phyloP scores from a whole-genome alignment of 2,329 filamentous ascomycete species.

The Penicillium sp. region DNA sequence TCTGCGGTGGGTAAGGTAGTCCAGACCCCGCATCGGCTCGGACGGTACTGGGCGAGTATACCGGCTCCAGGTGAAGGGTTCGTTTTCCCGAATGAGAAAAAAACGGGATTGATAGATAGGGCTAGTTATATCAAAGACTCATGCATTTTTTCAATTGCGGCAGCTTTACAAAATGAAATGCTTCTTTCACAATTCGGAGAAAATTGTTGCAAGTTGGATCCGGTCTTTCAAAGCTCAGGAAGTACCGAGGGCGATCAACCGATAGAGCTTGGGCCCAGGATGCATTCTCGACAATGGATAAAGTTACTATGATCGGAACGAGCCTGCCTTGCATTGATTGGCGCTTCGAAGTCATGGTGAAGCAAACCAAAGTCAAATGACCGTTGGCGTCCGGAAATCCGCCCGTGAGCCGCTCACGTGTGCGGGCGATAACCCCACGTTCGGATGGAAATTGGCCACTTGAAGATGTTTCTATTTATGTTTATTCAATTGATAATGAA shows the following conservation, averaged over 20 bases:
- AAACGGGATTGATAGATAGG: neutral
- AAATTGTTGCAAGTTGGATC: neutral
- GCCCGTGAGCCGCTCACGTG: conserved; percentile 26
- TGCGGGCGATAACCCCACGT: conserved; percentile 11
- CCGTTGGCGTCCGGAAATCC: conserved; percentile 3
- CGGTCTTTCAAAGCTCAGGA: neutral
- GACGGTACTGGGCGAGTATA: conserved; percentile 16
- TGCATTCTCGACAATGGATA: conserved; percentile 12
- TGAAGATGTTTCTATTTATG: neutral
- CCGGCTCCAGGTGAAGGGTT: conserved; percentile 8
- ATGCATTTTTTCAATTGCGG: neutral
- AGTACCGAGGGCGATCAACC: neutral
- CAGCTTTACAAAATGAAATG: neutral
- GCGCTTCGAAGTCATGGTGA: neutral
- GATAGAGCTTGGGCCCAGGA: conserved; percentile 6
- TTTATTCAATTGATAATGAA: neutral
- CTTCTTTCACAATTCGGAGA: neutral
- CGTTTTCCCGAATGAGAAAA: conserved; percentile 7
- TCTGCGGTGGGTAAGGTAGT: conserved; percentile 2
- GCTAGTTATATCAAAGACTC: neutral
- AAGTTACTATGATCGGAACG: conserved; percentile 15
- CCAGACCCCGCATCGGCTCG: conserved; percentile 20
- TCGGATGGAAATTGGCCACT: neutral
- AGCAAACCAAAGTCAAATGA: neutral
- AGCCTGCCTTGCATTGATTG: conserved; percentile 14